Evolutionary conservation across 495 filamentous ascomycete species (phyloP).

Genomic region (Daldinia bambusicola): DNA sequence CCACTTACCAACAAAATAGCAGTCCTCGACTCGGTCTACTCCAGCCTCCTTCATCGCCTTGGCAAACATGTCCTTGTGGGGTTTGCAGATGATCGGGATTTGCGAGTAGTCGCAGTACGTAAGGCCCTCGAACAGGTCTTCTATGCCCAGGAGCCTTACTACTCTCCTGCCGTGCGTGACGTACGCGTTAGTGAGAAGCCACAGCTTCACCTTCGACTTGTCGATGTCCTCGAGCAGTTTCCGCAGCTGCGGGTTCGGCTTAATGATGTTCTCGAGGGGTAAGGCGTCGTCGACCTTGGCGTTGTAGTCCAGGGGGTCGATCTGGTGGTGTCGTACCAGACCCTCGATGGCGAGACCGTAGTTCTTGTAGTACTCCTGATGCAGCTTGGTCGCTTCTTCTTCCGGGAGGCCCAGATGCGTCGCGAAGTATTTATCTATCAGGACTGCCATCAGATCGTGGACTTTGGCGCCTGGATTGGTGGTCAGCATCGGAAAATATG

Average conservation of each 20-base stretch:
- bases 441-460: slow-evolving; percentile 75
- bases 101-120: slow-evolving; percentile 89
- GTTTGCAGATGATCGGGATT: slow-evolving; percentile 82
- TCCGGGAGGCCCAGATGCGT: slow-evolving; percentile 75
- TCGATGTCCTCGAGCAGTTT: slow-evolving; percentile 82
- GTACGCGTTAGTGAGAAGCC: slow-evolving; percentile 98
- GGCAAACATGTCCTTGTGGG: slow-evolving; percentile 80
- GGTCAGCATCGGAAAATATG: slow-evolving; percentile 24
- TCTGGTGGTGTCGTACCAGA: slow-evolving; percentile 90
- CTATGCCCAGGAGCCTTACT: slow-evolving; percentile 79
- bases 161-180: slow-evolving; percentile 87
- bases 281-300: slow-evolving; percentile 92
- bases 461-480: slow-evolving; percentile 67
- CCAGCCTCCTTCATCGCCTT: slow-evolving; percentile 79
- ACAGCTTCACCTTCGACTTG: slow-evolving; percentile 79
- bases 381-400: slow-evolving; percentile 82
- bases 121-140: slow-evolving; percentile 90
- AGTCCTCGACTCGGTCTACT: slow-evolving; percentile 66
- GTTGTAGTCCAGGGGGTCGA: slow-evolving; percentile 96
- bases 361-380: slow-evolving; percentile 90
- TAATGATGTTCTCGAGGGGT: slow-evolving; percentile 85
- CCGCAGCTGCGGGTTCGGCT: slow-evolving; percentile 77
- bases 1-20: slow-evolving; percentile 87
- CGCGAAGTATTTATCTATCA: slow-evolving; percentile 85
- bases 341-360: slow-evolving; percentile 98